A percentile compares a stretch with the other conserved stretches of the same genome.
Evolutionary conservation across 148 eudicot species (phyloP).

Genomic region (Spergularia marina): DNA sequence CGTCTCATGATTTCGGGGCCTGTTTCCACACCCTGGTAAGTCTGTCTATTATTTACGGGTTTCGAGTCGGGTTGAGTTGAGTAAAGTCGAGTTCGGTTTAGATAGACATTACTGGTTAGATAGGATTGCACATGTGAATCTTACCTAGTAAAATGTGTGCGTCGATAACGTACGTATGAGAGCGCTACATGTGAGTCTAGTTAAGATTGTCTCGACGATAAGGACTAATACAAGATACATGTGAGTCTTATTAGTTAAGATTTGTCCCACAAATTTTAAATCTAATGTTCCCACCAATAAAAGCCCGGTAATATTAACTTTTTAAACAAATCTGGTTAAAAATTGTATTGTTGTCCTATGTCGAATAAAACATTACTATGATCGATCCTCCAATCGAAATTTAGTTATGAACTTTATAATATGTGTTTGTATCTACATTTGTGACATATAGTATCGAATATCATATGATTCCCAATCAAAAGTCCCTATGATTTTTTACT

Average conservation of each 20-base stretch:
- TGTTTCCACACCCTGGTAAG: slow-evolving; percentile 85
- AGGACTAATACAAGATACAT: not conserved
- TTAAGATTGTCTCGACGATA: not conserved
- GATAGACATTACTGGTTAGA: not conserved
- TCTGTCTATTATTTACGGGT: no score
- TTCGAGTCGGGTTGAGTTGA: no score
- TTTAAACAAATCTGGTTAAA: not conserved
- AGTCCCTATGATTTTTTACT: not conserved
- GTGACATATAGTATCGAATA: not conserved
- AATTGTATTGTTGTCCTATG: not conserved
- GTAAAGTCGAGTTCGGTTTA: no score
- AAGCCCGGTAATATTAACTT: not conserved
- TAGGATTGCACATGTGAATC: not conserved
- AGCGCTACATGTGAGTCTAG: slow-evolving; percentile 2
- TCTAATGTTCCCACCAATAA: not conserved
- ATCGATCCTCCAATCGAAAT: not conserved
- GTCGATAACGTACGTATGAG: not conserved
- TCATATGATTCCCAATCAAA: not conserved
- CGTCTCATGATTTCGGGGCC: slow-evolving; percentile 84
- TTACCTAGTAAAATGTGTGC: not conserved
- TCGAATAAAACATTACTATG: not conserved
- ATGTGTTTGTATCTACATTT: not conserved
- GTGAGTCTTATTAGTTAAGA: slow-evolving; percentile 3
- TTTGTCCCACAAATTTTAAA: slow-evolving; percentile 3
- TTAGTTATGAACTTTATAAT: not conserved